Base-by-base conservation (phyloP, 345 rosid genomes). In the Linum lewisii region DNA sequence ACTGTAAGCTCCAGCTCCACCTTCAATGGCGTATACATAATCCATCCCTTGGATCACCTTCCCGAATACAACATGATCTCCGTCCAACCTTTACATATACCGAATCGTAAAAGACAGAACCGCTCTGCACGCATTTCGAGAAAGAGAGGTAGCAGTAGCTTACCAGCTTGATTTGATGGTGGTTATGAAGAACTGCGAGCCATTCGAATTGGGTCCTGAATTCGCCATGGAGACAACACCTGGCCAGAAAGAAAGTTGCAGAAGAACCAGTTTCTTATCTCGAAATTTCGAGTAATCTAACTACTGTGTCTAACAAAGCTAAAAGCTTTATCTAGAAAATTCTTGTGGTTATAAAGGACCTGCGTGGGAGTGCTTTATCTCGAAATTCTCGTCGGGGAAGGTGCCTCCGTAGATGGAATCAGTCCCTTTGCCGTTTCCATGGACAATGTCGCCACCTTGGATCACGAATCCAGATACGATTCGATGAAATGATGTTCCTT, bases 11-110 rank as follows among this genome's bases (percentile, higher is more conserved):
- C 99, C 99, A 1, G 96, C 99, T 54, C 99, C 96, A 2, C 99
- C 99, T 82, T 93, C 96, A 45, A 89, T 87, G 38, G 81, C 84
- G 37, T 82, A 93, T 44, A 89, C 88, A 58, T 42, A 81, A 62
- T 93, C 99, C 97, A 93, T 93, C 54, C 95, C 99, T 61, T 93
- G 94, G 63, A 87, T 76, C 7, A 89, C 95, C 83, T 80, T 93
- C 59, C 99, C 99, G 1, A 93, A 83, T 9, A 85, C 99, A 21
- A 87, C 97, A 44, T 93, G 99, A 69, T 89, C 97, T 54, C 95
- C 94, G 60, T 93, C 99, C 87, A 93, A 78, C 96, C 97, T 90
- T n/a, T n/a, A n/a, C n/a, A n/a, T n/a, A n/a, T n/a, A n/a, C n/a
- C n/a, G n/a, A n/a, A n/a, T n/a, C n/a, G n/a, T n/a, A n/a, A n/a